phyloP scores from a whole-genome alignment of 179 eudicot species.

The Heliamphora pulchella region DNA sequence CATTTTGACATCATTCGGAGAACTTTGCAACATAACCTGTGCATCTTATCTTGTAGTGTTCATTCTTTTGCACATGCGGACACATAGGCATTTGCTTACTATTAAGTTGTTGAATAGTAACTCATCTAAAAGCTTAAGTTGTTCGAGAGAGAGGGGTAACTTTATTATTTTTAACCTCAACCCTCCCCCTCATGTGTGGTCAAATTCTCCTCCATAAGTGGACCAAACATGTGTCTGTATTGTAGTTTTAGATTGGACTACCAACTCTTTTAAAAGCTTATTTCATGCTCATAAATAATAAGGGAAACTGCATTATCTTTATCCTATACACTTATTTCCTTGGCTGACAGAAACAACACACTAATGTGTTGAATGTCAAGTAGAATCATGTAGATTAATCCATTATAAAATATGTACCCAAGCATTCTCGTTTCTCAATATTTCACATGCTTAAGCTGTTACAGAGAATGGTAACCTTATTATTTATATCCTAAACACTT shows the following conservation, averaged over 20 bases:
- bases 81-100: constrained; percentile 2
- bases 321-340: neutral
- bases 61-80: neutral
- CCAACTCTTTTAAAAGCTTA: neutral
- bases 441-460: neutral
- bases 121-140: neutral
- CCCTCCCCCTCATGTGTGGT: neutral
- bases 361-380: neutral
- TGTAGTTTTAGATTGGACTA: neutral
- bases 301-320: neutral
- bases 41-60: neutral
- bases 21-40: neutral
- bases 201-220: neutral
- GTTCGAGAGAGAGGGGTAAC: neutral
- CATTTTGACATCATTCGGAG: constrained; percentile 8
- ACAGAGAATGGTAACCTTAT: neutral
- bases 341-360: neutral
- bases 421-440: no score
- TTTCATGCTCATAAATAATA: no score
- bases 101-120: neutral
- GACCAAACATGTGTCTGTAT: neutral
- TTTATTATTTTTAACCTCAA: neutral
- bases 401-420: neutral
- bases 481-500: neutral
- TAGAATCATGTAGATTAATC: neutral